Evolutionary conservation across 192 early-diverging fungal genomes (phyloP), one percentile per base, ranked within the genome.

Genomic region (Linnemannia hyalina): DNA sequence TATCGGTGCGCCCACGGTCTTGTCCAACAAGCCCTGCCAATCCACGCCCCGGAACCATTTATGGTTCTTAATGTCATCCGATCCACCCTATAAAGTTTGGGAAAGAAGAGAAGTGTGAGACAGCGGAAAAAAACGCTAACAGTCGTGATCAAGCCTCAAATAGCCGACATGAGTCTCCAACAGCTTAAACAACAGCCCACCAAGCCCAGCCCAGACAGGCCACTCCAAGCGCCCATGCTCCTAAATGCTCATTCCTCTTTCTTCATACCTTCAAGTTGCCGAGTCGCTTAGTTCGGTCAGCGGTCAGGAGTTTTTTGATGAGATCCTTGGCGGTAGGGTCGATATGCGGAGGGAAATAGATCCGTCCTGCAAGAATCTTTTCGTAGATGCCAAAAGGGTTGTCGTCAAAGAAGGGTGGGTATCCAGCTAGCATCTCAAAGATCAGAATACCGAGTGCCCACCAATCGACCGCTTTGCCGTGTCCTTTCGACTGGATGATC

Each of bases 381-480:
- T 98, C 98, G 89, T 99, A 99, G 82, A 99, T 99, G 26, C 97
- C 97, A 88, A 98, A 98, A 47, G 97, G 96, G 80, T 97, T 97
- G 87, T 99, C 97, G 90, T 98, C 98, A 87, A 96, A 98, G 90
- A 98, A 99, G 9, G 98, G 98, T 76, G 98, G 98, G 83, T 97
- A 95, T 90, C 98, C 98, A 29, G 96, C 97, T 78, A 99, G 91
- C 98, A 99, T 99, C 89, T 99, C 98, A 89, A 97, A 99, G 68
- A 98, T 97, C 52, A 99, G 90, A 73, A 99, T 98, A 49, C 98
- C 98, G 38, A 99, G 91, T 26, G 97, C 97, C 98, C 98, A 99
- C 98, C 98, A 99, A 88, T 99, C 98, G 15, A 99, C 98, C 4
- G 98, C 94, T 83, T 98, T 98, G 20, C 97, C 97, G 82, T 99